Evolutionary conservation across 148 eudicot genomes (phyloP), one percentile per base, ranked within the genome.

Genomic region (Chenopodium suecicum): DNA sequence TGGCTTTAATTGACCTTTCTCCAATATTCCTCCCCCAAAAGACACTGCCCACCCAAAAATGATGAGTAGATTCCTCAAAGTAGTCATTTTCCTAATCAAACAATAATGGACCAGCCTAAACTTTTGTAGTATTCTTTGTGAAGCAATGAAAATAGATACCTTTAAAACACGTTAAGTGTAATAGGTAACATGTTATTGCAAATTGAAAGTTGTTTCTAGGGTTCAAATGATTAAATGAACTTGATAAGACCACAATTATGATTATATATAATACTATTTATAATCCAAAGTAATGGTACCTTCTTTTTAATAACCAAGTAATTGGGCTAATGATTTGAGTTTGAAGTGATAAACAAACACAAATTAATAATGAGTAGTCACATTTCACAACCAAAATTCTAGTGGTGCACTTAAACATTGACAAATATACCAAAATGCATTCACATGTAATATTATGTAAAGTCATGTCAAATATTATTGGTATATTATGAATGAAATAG

Each of bases 391-490:
- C 71, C 17, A 41, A 77, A 41, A 65, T 37, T 23, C 23, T 66
- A 32, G 67, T 9, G 81, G 66, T 79, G 46, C 81, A 52, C 60
- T 58, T 71, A 23, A 9, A 73, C 5, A 58, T 79, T 63, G 62
- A 80, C 78, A 73, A 73, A 73, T 72, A 79, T 80, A 19, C 82
- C 58, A 80, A 73, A 48, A 46, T 73, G 82, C 47, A 68, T 69
- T 79, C 81, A 68, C 80, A 78, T 79, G 75, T 31, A 68, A 8
- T 17, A 17, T 12, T 17, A 17, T 56, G 62, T 16, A 56, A 29
- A 70, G 50, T 56, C 13, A 64, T 20, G 70, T 77, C 62, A 32
- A 41, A 56, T 56, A 56, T 65, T 78, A 32, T 66, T 66, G 41
- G 60, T 13, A 14, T 56, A 34, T 58, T 75, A 70, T 32, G 47